Conservation (phyloP, 2,329 filamentous ascomycete genomes). For the Cladophialophora exuberans region DNA sequence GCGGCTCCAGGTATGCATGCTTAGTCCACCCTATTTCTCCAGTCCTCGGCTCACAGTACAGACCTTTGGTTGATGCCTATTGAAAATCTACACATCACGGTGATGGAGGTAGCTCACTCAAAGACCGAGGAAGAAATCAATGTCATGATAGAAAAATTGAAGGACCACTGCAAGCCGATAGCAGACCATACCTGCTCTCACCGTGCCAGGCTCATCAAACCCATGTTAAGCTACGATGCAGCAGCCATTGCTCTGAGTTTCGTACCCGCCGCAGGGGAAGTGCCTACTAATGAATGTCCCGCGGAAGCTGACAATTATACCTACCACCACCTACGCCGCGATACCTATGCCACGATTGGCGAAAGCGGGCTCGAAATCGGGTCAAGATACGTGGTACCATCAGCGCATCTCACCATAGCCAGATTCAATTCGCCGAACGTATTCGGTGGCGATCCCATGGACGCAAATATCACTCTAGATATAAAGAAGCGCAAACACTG, state of each 20-base stretch:
- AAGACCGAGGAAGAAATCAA: constrained; percentile 71
- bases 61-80: constrained; percentile 86
- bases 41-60: constrained; percentile 40
- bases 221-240: constrained; percentile 80
- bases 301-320: constrained; percentile 68
- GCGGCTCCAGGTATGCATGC: constrained; percentile 74
- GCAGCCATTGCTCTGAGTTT: constrained; percentile 87
- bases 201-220: constrained; percentile 76
- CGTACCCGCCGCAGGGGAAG: constrained; percentile 73
- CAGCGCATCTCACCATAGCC: constrained; percentile 84
- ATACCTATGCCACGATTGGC: constrained; percentile 68
- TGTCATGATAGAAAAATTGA: constrained; percentile 61
- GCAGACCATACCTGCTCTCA: constrained; percentile 65
- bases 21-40: constrained; percentile 24
- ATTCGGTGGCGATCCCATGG: constrained; percentile 47
- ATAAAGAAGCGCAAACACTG: constrained; percentile 64
- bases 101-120: constrained; percentile 82
- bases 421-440: constrained; percentile 74
- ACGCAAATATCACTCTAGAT: constrained; percentile 40
- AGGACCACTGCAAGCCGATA: constrained; percentile 51
- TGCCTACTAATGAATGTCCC: constrained; percentile 35
- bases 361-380: constrained; percentile 69
- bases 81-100: constrained; percentile 79
- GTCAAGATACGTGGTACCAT: constrained; percentile 84
- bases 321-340: constrained; percentile 86